These are phyloP conservation scores for Oryza meyeriana DNA, from an alignment of 176 grass and related monocot genomes.

Conservation along the genomic window DNA sequence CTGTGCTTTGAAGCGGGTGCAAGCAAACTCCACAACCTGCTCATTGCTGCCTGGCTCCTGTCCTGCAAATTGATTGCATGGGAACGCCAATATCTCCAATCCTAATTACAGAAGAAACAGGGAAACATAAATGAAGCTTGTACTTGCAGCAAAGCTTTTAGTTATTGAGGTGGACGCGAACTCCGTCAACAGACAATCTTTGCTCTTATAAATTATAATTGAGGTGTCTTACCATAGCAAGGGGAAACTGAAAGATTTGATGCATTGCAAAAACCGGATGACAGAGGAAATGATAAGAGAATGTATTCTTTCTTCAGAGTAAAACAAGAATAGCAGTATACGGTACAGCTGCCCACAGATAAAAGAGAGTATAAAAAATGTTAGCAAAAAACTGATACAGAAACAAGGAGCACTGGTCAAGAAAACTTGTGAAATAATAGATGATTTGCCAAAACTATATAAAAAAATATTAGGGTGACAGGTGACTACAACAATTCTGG, in stretches of 20 bases:
- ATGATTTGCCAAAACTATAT: not conserved
- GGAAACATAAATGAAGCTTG: constrained; percentile 5
- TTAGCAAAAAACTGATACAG: not conserved
- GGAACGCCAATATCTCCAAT: constrained; percentile 55
- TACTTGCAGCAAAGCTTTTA: not conserved
- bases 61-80: constrained; percentile 60
- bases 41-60: constrained; percentile 54
- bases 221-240: not conserved
- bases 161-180: no score
- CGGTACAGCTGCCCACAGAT: not conserved
- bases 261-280: not conserved
- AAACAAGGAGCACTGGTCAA: not conserved
- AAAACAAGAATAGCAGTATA: not conserved
- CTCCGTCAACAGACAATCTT: no score
- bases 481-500: not conserved
- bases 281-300: not conserved
- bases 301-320: not conserved
- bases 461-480: not conserved
- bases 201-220: not conserved
- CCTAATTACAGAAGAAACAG: constrained; percentile 18
- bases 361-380: not conserved
- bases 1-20: constrained; percentile 47
- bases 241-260: not conserved
- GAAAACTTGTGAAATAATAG: not conserved
- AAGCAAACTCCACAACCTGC: constrained; percentile 57